phyloP scores from a whole-genome alignment of 2,329 filamentous ascomycete genomes.

The Graphium sp. region DNA sequence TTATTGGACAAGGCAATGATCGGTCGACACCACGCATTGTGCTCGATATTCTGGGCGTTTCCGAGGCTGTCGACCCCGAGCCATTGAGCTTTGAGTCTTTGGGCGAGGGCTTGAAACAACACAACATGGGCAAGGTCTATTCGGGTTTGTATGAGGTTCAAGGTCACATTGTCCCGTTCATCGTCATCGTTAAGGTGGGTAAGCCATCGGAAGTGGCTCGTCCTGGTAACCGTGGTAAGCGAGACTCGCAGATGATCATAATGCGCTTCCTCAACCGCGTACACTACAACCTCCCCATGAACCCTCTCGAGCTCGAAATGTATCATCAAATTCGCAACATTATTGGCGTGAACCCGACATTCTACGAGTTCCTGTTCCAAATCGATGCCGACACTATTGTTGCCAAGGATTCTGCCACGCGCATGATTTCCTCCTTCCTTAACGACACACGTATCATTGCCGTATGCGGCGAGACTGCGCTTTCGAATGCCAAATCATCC shows the following conservation, averaged over 20 bases:
- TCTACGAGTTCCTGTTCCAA: conserved; percentile 93
- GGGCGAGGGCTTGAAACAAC: conserved; percentile 89
- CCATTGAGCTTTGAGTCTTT: conserved; percentile 93
- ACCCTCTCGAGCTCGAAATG: conserved; percentile 90
- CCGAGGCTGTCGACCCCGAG: conserved; percentile 85
- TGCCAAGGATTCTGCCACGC: conserved; percentile 72
- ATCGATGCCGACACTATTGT: conserved; percentile 97
- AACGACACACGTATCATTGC: conserved; percentile 88
- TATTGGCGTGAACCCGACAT: conserved; percentile 94
- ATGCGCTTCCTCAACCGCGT: conserved; percentile 99
- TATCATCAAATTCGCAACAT: conserved; percentile 98
- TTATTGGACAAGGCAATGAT: conserved; percentile 97
- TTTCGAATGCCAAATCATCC: conserved; percentile 85
- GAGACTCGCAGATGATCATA: conserved; percentile 94
- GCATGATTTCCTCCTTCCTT: conserved; percentile 81
- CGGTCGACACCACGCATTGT: conserved; percentile 90
- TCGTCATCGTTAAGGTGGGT: conserved; percentile 93
- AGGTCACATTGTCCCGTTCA: conserved; percentile 92
- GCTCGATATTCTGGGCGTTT: conserved; percentile 88
- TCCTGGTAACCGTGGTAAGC: conserved; percentile 93
- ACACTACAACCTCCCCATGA: conserved; percentile 95
- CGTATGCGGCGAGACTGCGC: conserved; percentile 82
- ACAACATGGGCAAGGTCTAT: conserved; percentile 99
- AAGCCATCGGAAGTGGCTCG: conserved; percentile 95
- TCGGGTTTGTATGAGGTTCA: conserved; percentile 95